A percentile compares a stretch with the other conserved stretches of the same genome.
phyloP scores from a whole-genome alignment of 305 asterid species.

The Fraxinus latifolia region DNA sequence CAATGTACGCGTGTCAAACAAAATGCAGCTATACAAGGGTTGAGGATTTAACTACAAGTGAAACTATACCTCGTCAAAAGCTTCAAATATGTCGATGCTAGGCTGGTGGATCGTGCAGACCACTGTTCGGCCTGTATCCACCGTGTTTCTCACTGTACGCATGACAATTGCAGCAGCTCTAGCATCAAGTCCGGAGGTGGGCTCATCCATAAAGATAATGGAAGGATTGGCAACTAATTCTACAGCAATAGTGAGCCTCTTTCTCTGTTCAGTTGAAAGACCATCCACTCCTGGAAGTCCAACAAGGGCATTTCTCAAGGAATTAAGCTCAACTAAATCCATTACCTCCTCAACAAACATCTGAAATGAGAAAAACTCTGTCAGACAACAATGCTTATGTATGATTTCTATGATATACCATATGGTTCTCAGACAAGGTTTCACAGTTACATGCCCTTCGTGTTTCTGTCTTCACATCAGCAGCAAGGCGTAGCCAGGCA shows the following conservation, averaged over 20 bases:
- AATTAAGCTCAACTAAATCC: constrained; percentile 45
- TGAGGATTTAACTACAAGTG: background rate
- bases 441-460: constrained; percentile 32
- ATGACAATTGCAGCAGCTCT: constrained; percentile 56
- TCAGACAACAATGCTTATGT: background rate
- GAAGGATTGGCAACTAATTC: constrained; percentile 54
- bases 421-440: background rate
- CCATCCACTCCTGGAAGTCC: constrained; percentile 53
- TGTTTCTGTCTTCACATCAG: constrained; percentile 38
- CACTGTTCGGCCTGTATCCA: constrained; percentile 49
- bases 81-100: constrained; percentile 52
- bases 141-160: constrained; percentile 54
- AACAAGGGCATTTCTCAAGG: constrained; percentile 40
- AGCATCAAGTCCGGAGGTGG: constrained; percentile 53
- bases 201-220: constrained; percentile 53
- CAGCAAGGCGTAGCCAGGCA: constrained; percentile 51
- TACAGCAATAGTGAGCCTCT: constrained; percentile 48
- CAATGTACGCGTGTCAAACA: background rate
- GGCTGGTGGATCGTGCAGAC: constrained; percentile 57
- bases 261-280: constrained; percentile 53
- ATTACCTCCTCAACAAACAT: constrained; percentile 55
- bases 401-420: background rate
- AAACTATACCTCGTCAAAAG: constrained; percentile 45
- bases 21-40: background rate
- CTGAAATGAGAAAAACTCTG: constrained; percentile 17